Evolutionary conservation across 176 grass and related monocot genomes (phyloP), one percentile per base, ranked within the genome.

Genomic region (Urochloa ruziziensis): DNA sequence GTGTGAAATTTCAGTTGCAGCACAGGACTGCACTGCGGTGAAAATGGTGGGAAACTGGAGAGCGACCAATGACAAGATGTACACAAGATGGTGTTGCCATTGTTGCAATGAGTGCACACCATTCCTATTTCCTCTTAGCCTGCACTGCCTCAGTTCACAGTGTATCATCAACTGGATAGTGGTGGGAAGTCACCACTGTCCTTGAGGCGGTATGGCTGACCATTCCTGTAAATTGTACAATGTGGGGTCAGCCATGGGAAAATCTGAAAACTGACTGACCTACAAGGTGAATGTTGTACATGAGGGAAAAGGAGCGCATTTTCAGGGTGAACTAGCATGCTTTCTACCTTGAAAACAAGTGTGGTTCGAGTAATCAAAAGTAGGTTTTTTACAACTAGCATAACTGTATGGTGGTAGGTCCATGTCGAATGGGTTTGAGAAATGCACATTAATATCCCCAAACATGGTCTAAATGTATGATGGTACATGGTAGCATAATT

Each of bases 131-230:
- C 67, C 12, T 79, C 49, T 80, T 62, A 24, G 66, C 44, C 32
- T 2, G 11, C 18, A 18, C 36, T 44, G 42, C 72, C 44, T 48
- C 32, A 62, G 63, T 44, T 27, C 71, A 72, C 9, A 59, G 33
- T 44, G 48, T 78, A 80, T 54, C 49, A 24, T 91, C 79, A 98
- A 80, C 91, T 84, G 4, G 88, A 85, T 62, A 98, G 87, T 65
- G 96, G 93, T 21, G 96, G 96, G 72, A 98, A 98, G 76, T 98
- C 96, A 3, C 67, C 83, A 9, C 89, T 90, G 76, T 98, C 91
- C 84, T 95, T 98, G 21, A 98, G 93, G 79, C 54, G 79, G 83
- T 95, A 98, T 62, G 63, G 71, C 73, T 88, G 77, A 71, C 21
- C 85, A 62, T 71, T 86, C 89, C 96, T 95, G 83, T 61, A 71